Conservation (phyloP, 2,329 filamentous ascomycete species). For the Pseudocercospora ulei region DNA sequence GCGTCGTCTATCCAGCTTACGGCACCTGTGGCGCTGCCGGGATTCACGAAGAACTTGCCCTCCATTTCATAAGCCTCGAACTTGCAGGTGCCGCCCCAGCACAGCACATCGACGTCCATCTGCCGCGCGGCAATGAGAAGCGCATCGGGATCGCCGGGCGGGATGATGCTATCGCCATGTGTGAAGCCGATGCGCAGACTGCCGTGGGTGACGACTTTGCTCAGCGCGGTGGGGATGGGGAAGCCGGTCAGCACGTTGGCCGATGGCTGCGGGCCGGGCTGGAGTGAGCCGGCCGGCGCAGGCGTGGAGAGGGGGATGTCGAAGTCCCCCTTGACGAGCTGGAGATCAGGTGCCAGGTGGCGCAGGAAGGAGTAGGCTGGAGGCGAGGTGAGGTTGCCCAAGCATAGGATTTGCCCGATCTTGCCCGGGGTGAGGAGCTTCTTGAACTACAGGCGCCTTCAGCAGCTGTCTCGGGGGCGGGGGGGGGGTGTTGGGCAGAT, state of each 20-base stretch:
- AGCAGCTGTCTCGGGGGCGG: slow-evolving; percentile 4
- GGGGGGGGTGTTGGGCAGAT: slow-evolving; percentile 7
- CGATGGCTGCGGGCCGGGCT: slow-evolving; percentile 17
- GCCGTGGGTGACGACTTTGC: slow-evolving; percentile 61
- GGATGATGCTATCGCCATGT: slow-evolving; percentile 61
- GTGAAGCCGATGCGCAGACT: slow-evolving; percentile 59
- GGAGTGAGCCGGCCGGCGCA: slow-evolving; percentile 14
- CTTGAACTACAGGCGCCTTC: slow-evolving; percentile 37
- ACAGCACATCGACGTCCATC: slow-evolving; percentile 60
- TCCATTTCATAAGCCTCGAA: slow-evolving; percentile 65
- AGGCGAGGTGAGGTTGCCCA: slow-evolving; percentile 50
- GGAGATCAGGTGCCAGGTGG: slow-evolving; percentile 51
- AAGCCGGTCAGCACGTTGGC: slow-evolving; percentile 22
- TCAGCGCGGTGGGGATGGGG: slow-evolving; percentile 44
- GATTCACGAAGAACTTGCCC: slow-evolving; percentile 62
- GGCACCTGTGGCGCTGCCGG: slow-evolving; percentile 58
- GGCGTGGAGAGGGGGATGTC: slow-evolving; percentile 52
- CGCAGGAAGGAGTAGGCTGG: slow-evolving; percentile 51
- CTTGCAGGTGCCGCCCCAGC: slow-evolving; percentile 60
- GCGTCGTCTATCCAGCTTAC: slow-evolving; percentile 47
- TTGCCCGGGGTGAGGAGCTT: slow-evolving; percentile 52
- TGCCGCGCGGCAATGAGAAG: slow-evolving; percentile 58
- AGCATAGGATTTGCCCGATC: slow-evolving; percentile 50
- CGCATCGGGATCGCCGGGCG: slow-evolving; percentile 57
- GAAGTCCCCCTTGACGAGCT: slow-evolving; percentile 61